Percentiles rank a stretch among this genome's conserved stretches.
phyloP scores from a whole-genome alignment of 495 filamentous ascomycete genomes.

The Penicillium subrubescens region DNA sequence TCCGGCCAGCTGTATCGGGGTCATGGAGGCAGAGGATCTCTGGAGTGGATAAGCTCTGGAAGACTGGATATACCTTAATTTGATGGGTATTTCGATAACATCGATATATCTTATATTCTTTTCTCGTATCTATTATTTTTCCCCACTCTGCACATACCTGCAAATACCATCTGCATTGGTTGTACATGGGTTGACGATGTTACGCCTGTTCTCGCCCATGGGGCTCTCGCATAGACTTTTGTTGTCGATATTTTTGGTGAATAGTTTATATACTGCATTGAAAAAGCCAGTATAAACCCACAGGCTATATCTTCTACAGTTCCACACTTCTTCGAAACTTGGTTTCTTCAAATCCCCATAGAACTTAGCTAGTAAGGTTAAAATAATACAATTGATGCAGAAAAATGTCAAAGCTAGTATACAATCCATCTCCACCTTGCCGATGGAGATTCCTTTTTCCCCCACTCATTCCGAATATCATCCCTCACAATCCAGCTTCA shows the following conservation, averaged over 20 bases:
- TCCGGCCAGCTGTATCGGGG: slow-evolving; percentile 32
- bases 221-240: slow-evolving; percentile 8
- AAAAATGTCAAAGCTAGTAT: not conserved
- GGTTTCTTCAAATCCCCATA: not conserved
- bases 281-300: not conserved
- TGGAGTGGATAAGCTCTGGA: slow-evolving; percentile 23
- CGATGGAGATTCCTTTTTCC: not conserved
- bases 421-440: not conserved
- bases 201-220: slow-evolving; percentile 14
- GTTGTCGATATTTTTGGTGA: not conserved
- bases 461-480: not conserved
- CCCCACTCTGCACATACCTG: slow-evolving; percentile 12
- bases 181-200: slow-evolving; percentile 24
- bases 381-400: not conserved
- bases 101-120: not conserved
- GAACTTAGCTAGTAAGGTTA: not conserved
- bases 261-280: not conserved
- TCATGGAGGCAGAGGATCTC: slow-evolving; percentile 42
- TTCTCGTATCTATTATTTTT: slow-evolving; percentile 12
- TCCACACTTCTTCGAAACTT: not conserved
- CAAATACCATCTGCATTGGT: slow-evolving; percentile 14
- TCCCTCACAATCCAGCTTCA: not conserved
- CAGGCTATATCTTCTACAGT: not conserved
- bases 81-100: not conserved
- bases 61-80: not conserved